Percentiles rank a stretch among this genome's conserved stretches.
Conservation (phyloP, 768 basidiomycete genomes). For the Piloderma croceum region DNA sequence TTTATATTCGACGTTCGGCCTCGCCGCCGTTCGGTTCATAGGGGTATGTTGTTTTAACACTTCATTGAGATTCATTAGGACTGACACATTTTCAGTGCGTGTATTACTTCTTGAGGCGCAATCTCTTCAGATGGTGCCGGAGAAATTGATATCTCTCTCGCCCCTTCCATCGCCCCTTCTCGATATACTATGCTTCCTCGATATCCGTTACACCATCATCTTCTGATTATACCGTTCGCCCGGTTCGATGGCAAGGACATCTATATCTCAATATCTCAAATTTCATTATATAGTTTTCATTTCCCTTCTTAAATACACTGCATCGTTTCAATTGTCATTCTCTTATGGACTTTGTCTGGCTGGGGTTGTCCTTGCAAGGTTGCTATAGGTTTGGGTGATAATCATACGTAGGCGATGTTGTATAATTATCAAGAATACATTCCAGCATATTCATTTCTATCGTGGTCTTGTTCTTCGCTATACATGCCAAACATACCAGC, state of each 20-base stretch:
- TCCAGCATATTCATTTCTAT: slow-evolving; percentile 37
- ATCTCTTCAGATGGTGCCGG: slow-evolving; percentile 78
- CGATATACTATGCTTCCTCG: not conserved
- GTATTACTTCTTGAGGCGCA: slow-evolving; percentile 78
- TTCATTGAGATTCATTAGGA: slow-evolving; percentile 1
- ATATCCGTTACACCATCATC: not conserved
- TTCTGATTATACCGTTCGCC: too few relatives aligned
- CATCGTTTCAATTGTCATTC: too few relatives aligned
- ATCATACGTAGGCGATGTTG: not conserved
- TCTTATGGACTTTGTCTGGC: not conserved
- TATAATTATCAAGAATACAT: slow-evolving; percentile 50
- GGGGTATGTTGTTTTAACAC: slow-evolving; percentile 49
- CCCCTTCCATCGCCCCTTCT: too few relatives aligned
- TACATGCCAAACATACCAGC: too few relatives aligned
- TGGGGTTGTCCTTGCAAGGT: not conserved
- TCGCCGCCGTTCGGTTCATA: slow-evolving; percentile 65
- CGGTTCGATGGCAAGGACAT: not conserved
- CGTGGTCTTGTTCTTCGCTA: too few relatives aligned
- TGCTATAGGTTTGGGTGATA: not conserved
- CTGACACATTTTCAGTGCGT: slow-evolving; percentile 50
- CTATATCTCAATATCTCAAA: not conserved
- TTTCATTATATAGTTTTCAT: not conserved
- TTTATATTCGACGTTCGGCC: slow-evolving; percentile 71
- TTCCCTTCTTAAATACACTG: not conserved
- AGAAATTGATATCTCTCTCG: too few relatives aligned